These are phyloP conservation scores for Aspergillus sp. DNA, from an alignment of 2,329 filamentous ascomycete genomes.

Conservation along the genomic window DNA sequence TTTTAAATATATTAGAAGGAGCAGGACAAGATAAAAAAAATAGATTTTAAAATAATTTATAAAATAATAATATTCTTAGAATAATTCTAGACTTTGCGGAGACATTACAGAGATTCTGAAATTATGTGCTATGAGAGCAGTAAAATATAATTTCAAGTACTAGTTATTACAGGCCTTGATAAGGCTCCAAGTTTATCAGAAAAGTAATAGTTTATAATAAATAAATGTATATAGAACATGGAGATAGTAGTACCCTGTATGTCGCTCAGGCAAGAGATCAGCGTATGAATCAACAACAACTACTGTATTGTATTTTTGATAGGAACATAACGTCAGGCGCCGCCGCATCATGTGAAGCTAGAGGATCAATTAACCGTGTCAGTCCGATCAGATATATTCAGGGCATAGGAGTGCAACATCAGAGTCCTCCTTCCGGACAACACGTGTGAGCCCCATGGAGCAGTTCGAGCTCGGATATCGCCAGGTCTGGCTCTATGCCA, in stretches of 20 bases:
- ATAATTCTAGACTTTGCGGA: constrained; percentile 16
- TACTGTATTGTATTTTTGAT: too few species aligned
- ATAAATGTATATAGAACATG: constrained; percentile 4
- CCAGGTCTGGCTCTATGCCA: constrained; percentile 34
- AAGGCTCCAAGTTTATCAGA: constrained; percentile 19
- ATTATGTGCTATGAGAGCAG: constrained; percentile 2
- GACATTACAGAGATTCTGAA: constrained; percentile 10
- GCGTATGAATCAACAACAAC: background rate
- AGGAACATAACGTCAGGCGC: too few species aligned
- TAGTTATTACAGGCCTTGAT: constrained; percentile 16
- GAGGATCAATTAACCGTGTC: too few species aligned
- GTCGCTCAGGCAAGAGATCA: constrained; percentile 9
- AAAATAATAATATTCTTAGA: background rate
- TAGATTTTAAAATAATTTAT: background rate
- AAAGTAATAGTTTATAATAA: constrained; percentile 3
- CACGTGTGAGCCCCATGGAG: constrained; percentile 14
- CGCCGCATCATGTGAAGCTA: too few species aligned
- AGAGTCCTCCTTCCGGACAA: constrained; percentile 24
- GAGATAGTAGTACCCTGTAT: constrained; percentile 3
- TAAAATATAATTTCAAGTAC: background rate
- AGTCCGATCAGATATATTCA: too few species aligned
- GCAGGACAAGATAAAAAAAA: too few species aligned
- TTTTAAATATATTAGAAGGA: too few species aligned
- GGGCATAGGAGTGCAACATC: constrained; percentile 1
- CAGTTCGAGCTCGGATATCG: constrained; percentile 24